phyloP scores from a whole-genome alignment of 345 rosid genomes.

The Turnera subulata region DNA sequence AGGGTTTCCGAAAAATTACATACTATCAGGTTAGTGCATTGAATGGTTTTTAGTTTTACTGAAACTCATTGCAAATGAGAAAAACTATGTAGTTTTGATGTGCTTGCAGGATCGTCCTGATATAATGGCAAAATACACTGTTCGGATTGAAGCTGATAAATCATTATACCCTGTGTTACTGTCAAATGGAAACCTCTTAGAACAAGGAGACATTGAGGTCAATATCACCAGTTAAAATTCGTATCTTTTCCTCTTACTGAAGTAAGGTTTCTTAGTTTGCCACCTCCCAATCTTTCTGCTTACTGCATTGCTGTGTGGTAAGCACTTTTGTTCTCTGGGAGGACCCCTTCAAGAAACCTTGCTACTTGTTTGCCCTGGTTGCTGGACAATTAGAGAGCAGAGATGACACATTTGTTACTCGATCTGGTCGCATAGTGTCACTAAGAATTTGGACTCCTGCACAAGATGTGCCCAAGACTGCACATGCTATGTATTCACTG shows the following conservation, averaged over 20 bases:
- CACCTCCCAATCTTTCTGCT: background rate
- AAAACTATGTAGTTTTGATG: conserved; percentile 1
- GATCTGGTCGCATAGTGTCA: conserved; percentile 75
- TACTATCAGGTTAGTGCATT: conserved; percentile 67
- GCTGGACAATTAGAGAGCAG: conserved; percentile 92
- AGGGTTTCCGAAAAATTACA: conserved; percentile 92
- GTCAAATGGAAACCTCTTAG: conserved; percentile 90
- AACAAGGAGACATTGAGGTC: conserved; percentile 83
- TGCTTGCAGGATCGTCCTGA: conserved; percentile 85
- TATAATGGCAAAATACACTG: conserved; percentile 92
- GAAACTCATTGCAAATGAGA: background rate
- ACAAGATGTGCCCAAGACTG: conserved; percentile 88
- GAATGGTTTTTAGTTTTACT: conserved; percentile 6
- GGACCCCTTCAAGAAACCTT: conserved; percentile 97
- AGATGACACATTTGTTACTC: conserved; percentile 73
- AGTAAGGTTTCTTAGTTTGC: no score
- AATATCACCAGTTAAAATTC: conserved; percentile 8
- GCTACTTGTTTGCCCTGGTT: conserved; percentile 92
- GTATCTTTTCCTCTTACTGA: background rate
- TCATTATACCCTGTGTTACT: conserved; percentile 76
- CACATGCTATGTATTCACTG: conserved; percentile 95
- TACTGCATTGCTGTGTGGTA: conserved; percentile 55
- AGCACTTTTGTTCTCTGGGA: conserved; percentile 93
- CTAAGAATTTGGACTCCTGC: conserved; percentile 95
- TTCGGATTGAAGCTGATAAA: conserved; percentile 92